These are phyloP conservation scores for Dicorynia guianensis DNA, from an alignment of 306 rosid genomes.

Conservation along the genomic window DNA sequence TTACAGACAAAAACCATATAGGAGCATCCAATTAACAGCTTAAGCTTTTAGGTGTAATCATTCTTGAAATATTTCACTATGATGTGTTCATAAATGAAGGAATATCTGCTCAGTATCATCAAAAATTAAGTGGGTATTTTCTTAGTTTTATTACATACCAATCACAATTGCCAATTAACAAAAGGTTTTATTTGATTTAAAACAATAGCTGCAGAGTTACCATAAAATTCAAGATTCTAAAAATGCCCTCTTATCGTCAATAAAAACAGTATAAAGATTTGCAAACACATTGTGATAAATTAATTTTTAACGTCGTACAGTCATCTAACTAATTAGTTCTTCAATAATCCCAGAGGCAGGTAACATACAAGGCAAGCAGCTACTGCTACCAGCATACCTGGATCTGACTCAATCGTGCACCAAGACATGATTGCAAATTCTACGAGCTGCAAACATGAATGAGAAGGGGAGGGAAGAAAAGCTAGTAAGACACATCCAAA, in stretches of 20 bases:
- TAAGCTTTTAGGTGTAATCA: neutral
- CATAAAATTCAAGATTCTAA: too few species aligned
- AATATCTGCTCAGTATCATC: neutral
- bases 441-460: constrained; percentile 48
- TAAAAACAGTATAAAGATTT: neutral
- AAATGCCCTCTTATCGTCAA: neutral
- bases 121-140: neutral
- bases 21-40: neutral
- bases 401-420: constrained; percentile 99
- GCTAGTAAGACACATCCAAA: neutral
- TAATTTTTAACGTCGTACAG: constrained; percentile 4
- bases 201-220: too few species aligned
- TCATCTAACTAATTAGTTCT: neutral
- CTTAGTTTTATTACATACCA: too few species aligned
- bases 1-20: neutral
- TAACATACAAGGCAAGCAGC: neutral
- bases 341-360: neutral
- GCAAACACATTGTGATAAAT: neutral
- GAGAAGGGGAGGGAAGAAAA: neutral
- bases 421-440: constrained; percentile 77
- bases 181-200: too few species aligned
- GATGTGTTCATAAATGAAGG: neutral
- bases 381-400: constrained; percentile 59
- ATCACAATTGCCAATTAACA: too few species aligned
- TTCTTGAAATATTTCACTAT: neutral